Conservation (phyloP, 1,284 basidiomycete species). For the Puccinia triticina region DNA sequence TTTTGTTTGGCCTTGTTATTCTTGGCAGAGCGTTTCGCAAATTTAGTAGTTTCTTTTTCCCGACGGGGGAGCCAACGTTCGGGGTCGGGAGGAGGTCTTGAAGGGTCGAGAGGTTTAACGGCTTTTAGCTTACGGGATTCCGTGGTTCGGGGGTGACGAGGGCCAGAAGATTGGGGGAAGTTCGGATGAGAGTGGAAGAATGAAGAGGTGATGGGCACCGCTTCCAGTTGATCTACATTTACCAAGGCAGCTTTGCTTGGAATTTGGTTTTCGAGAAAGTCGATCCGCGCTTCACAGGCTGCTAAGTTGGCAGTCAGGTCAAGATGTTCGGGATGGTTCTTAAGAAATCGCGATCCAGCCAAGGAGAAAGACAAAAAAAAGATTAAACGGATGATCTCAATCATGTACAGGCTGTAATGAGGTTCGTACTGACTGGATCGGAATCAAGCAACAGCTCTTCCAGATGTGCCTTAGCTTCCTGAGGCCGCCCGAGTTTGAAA, state of each 20-base stretch:
- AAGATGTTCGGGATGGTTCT: constrained; percentile 44
- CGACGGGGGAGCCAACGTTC: constrained; percentile 42
- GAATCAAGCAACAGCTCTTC: constrained; percentile 40
- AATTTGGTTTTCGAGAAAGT: constrained; percentile 16
- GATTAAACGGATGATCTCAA: neutral
- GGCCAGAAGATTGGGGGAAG: constrained; percentile 3
- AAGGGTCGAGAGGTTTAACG: constrained; percentile 38
- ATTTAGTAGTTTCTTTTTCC: constrained; percentile 15
- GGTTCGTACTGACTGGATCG: constrained; percentile 26
- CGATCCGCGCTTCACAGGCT: constrained; percentile 33
- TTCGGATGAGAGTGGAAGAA: constrained; percentile 42
- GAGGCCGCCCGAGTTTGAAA: constrained; percentile 38
- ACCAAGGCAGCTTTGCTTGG: constrained; percentile 17
- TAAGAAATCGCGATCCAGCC: neutral
- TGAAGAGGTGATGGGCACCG: constrained; percentile 26
- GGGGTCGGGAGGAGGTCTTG: constrained; percentile 39
- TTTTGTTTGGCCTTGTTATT: constrained; percentile 32
- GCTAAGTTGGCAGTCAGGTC: constrained; percentile 39
- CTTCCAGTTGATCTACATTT: constrained; percentile 29
- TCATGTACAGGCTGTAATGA: neutral
- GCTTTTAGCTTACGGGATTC: neutral
- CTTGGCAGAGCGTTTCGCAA: neutral
- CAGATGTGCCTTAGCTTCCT: constrained; percentile 40
- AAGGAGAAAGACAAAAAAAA: neutral
- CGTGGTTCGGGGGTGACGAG: neutral